Conservation (phyloP, 768 basidiomycete species). For the Suillus paluster region DNA sequence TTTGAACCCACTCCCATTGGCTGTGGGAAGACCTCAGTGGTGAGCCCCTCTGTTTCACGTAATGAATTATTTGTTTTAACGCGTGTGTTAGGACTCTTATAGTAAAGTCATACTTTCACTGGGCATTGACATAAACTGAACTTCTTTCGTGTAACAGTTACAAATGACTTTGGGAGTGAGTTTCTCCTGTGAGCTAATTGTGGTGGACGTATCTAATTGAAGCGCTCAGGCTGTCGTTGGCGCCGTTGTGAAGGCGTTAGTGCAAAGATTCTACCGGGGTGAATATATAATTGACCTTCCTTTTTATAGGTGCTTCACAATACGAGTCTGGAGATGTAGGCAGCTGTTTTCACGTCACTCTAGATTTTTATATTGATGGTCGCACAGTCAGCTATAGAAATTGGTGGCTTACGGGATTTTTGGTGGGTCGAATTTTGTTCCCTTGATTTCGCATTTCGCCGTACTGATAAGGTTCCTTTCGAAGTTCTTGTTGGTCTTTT, state of each 20-base stretch:
- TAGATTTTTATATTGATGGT: neutral
- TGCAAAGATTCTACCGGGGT: conserved; percentile 4
- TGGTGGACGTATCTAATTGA: conserved; percentile 9
- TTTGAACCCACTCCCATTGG: conserved; percentile 39
- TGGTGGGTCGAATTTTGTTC: conserved; percentile 50
- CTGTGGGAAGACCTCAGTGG: conserved; percentile 48
- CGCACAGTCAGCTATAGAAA: conserved; percentile 60
- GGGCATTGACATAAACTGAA: conserved; percentile 16
- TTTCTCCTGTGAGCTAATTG: neutral
- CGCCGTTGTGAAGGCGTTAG: conserved; percentile 59
- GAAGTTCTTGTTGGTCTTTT: conserved; percentile 51
- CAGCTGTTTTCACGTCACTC: conserved; percentile 15
- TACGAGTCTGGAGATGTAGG: conserved; percentile 68
- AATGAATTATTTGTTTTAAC: conserved; percentile 13
- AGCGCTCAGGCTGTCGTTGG: conserved; percentile 52
- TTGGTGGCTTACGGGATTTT: conserved; percentile 44
- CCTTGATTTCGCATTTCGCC: neutral
- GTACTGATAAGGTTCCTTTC: conserved; percentile 4
- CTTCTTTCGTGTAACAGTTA: conserved; percentile 32
- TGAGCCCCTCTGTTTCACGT: conserved; percentile 26
- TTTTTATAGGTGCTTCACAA: conserved; percentile 50
- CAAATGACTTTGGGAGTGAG: conserved; percentile 48
- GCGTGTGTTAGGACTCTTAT: conserved; percentile 49
- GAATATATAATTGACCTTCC: neutral
- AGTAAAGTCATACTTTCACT: conserved; percentile 36